Conservation (phyloP, 1,139 yeast species). For the Blastobotrys serpentis region DNA sequence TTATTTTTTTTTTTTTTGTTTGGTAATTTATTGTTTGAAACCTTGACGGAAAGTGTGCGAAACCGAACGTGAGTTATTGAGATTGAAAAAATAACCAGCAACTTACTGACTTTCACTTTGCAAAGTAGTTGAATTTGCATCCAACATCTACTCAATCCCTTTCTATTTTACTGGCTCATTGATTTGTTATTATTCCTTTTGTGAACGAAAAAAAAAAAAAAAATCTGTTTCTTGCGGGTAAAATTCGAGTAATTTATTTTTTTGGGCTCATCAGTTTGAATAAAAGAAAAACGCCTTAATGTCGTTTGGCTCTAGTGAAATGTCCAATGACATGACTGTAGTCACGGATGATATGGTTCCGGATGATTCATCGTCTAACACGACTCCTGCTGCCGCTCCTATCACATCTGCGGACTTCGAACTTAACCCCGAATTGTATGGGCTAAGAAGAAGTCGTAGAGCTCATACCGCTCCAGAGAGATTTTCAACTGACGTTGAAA, state of each 20-base stretch:
- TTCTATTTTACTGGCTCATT: too few relatives aligned
- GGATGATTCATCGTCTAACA: background rate
- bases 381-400: conserved; percentile 8
- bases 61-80: background rate
- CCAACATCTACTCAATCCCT: too few relatives aligned
- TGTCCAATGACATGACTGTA: background rate
- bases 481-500: conserved; percentile 45
- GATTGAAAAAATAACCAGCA: too few relatives aligned
- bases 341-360: background rate
- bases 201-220: too few relatives aligned
- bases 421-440: conserved; percentile 80
- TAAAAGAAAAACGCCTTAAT: too few relatives aligned
- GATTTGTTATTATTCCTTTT: too few relatives aligned
- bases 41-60: background rate
- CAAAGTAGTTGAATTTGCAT: too few relatives aligned
- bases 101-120: too few relatives aligned
- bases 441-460: conserved; percentile 83
- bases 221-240: background rate
- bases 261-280: too few relatives aligned
- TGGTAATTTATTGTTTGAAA: background rate
- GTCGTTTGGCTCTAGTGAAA: conserved; percentile 1
- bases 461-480: conserved; percentile 53
- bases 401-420: conserved; percentile 27
- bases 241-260: background rate
- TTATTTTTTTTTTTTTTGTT: background rate